Base-by-base conservation (phyloP, 2,329 filamentous ascomycete species). In the Aspergillus sp. region DNA sequence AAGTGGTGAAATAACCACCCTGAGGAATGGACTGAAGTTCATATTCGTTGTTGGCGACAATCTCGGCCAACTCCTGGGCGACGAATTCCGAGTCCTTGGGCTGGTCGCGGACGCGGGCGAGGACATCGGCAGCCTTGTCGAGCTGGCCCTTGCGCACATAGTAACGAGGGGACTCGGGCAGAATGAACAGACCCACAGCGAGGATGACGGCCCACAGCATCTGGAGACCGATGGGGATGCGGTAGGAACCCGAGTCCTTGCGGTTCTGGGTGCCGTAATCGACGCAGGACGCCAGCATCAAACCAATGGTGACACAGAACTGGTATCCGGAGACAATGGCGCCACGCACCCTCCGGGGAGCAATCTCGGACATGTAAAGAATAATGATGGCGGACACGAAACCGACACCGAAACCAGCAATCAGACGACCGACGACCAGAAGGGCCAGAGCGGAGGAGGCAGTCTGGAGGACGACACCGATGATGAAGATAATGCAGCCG, bases 1-100 rank as follows among this genome's bases (percentile, higher is more conserved):
- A 95, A 66, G 80, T 82, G 62, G 77, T 76, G 69, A 86, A 77
- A 80, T 86, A 90, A 63, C 82, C 81, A 60, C 78, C 78, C 60
- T 80, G 72, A 58, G 88, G 87, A 54, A 88, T 86, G 54, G 87
- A 76, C 46, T 82, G 64, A 63, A 86, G 79, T 79, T 96, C 91
- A 70, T 93, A 91, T 75, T 89, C 88, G 74, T 93, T 84, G 80
- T 95, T 96, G 78, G 90, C 91, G 54, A 94, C 81, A 60, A 96
- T 90, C 77, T 96, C 91, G 41, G 88, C 83, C 43, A 95, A 81
- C 75, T 96, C 91, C 56, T 83, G 76, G 75, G 88, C 84, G 73
- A 96, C 86, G 71, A 84, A 91, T 57, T 88, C 82, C 19, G 88
- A 92, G 50, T 88, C 83, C 49, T 74, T 66, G 45, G 87, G 81